Evolutionary conservation across 805 yeast species (phyloP), one percentile per base, ranked within the genome.

Genomic region (Candida dajiaensis): DNA sequence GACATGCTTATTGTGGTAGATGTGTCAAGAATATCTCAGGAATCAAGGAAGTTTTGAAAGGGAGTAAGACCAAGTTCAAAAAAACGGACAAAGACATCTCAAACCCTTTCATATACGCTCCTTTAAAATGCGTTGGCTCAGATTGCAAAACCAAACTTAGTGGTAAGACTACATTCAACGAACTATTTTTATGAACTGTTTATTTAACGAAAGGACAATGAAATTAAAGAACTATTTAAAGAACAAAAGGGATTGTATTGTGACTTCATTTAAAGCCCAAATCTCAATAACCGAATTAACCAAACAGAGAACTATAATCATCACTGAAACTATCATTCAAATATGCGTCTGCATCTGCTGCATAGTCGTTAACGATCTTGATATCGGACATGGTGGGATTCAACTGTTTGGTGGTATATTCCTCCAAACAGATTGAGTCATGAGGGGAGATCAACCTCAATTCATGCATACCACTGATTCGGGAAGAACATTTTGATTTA

Each of bases 1-100:
- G 96, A 0, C 97, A 89, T 67, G 76, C 81, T 0, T 89, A 78
- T 61, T 89, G 97, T 64, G 97, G 96, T 1, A 65, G 92, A 38
- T 89, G 97, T 65, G 85, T 84, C 20, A 78, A 78, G 52, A 76
- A 80, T 54, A 79, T 84, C n/a, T 75, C 74, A 16, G 72, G 75
- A 54, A 56, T 70, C 4, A 59, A 62, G 47, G 54, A 53, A 0
- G 51, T 50, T 9, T 13, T 49, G 12, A 49, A 60, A 46, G 48
- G 50, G 20, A 36, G 43, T 36, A 50, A 42, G 42, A n/a, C 46
- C 48, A 38, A 55, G 53, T 38, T 57, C 22, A 50, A 49, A 29
- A 51, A 56, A 55, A 20, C 49, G 48, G 38, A 57, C 7, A 43
- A 40, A 10, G 39, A 22, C 28, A 57, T 58, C 16, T 35, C 49